A percentile compares a stretch with the other conserved stretches of the same genome.
Conservation (phyloP, 2,329 filamentous ascomycete species). For the Monosporascus sp. region DNA sequence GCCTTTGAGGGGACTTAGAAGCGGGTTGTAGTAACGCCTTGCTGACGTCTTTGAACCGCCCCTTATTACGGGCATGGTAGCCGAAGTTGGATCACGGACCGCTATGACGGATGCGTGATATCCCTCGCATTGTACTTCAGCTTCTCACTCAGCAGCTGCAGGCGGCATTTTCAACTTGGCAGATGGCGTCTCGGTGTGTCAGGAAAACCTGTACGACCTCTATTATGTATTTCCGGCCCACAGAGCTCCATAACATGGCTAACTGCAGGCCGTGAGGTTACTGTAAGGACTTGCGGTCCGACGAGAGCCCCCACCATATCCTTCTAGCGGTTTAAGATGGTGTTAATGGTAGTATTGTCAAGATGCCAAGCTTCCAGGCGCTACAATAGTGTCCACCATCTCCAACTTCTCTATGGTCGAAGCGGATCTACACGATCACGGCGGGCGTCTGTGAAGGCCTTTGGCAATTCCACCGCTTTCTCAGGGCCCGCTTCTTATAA, state of each 20-base stretch:
- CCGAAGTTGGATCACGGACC: too few species aligned
- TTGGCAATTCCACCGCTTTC: conserved; percentile 9
- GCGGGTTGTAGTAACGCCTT: too few species aligned
- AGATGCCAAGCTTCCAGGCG: conserved; percentile 22
- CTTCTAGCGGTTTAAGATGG: conserved; percentile 15
- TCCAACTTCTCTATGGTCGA: conserved; percentile 22
- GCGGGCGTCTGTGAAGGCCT: conserved; percentile 9
- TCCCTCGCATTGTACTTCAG: neutral
- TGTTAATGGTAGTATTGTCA: conserved; percentile 24
- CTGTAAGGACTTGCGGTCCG: conserved; percentile 33
- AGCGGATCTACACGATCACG: conserved; percentile 26
- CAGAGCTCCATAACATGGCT: conserved; percentile 9
- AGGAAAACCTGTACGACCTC: conserved; percentile 8
- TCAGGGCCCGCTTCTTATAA: conserved; percentile 33
- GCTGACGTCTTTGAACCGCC: too few species aligned
- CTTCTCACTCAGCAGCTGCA: neutral
- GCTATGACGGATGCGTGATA: too few species aligned
- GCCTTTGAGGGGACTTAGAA: too few species aligned
- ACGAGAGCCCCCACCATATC: conserved; percentile 19
- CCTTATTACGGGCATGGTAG: too few species aligned
- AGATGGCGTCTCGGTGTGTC: conserved; percentile 8
- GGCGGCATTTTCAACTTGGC: conserved; percentile 4
- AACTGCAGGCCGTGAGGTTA: conserved; percentile 18
- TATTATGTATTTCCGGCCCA: conserved; percentile 6
- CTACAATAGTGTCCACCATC: conserved; percentile 20